phyloP scores from a whole-genome alignment of 192 early-diverging fungal genomes.

The Backusella sp. region DNA sequence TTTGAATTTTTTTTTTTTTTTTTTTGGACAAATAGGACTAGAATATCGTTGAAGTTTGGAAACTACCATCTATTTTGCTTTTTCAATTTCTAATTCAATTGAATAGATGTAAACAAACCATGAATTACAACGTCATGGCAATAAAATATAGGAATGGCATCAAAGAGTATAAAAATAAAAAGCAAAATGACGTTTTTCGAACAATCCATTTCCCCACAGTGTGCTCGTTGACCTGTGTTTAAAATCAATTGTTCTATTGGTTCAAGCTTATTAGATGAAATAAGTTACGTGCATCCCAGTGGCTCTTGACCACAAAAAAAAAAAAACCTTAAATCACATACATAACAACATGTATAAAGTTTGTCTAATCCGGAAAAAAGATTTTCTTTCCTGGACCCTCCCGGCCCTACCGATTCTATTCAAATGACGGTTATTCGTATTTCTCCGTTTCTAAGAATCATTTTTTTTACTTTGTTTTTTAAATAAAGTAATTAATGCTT shows the following conservation, averaged over 20 bases:
- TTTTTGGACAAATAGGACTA: neutral
- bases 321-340: neutral
- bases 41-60: neutral
- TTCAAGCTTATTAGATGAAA: neutral
- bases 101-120: neutral
- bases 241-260: neutral
- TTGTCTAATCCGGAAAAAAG: neutral
- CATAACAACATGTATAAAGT: neutral
- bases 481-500: no score
- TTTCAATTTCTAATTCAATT: neutral
- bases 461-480: no score
- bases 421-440: neutral
- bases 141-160: neutral
- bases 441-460: neutral
- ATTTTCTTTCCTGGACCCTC: neutral
- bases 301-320: neutral
- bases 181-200: neutral
- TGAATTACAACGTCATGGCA: neutral
- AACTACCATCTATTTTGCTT: no score
- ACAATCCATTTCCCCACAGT: neutral
- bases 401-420: neutral
- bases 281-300: neutral
- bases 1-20: neutral
- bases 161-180: neutral
- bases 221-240: neutral